Conservation (phyloP, 2,329 filamentous ascomycete genomes). For the Ophiocordyceps camponoti-floridani region DNA sequence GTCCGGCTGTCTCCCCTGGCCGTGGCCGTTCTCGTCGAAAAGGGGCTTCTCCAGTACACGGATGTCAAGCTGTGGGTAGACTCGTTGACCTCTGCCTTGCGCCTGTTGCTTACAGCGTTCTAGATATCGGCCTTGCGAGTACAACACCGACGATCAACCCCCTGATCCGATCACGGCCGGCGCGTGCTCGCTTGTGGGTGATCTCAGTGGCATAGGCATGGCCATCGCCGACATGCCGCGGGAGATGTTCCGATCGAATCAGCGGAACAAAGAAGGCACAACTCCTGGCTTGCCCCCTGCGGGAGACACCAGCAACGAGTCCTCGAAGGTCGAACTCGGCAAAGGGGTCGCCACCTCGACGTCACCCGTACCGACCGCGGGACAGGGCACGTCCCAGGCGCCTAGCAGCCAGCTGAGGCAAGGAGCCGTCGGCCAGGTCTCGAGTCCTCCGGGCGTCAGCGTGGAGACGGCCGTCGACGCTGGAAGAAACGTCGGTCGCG, state of each 20-base stretch:
- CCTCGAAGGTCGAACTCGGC: slow-evolving; percentile 2
- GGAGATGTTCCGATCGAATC: slow-evolving; percentile 29
- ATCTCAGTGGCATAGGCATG: slow-evolving; percentile 66
- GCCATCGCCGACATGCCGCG: slow-evolving; percentile 58
- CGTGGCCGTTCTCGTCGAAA: slow-evolving; percentile 48
- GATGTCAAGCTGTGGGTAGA: slow-evolving; percentile 52
- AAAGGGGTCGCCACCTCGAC: background rate
- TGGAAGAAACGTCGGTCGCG: slow-evolving; percentile 49
- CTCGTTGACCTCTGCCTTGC: background rate
- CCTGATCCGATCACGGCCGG: slow-evolving; percentile 65
- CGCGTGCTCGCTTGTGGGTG: slow-evolving; percentile 62
- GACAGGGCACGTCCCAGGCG: background rate
- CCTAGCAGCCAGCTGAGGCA: slow-evolving; percentile 4
- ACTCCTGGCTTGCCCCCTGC: slow-evolving; percentile 1
- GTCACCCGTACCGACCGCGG: background rate
- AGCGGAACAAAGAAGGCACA: slow-evolving; percentile 6
- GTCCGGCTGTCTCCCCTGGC: slow-evolving; percentile 55
- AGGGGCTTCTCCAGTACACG: slow-evolving; percentile 45
- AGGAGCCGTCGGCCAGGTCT: slow-evolving; percentile 5
- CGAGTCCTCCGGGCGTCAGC: slow-evolving; percentile 8
- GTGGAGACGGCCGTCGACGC: slow-evolving; percentile 46
- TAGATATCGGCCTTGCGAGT: slow-evolving; percentile 40
- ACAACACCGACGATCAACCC: slow-evolving; percentile 62
- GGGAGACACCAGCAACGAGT: slow-evolving; percentile 2
- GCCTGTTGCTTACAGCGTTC: slow-evolving; percentile 2